Conservation (phyloP, 2,329 filamentous ascomycete genomes). For the Kalmusia sp. region DNA sequence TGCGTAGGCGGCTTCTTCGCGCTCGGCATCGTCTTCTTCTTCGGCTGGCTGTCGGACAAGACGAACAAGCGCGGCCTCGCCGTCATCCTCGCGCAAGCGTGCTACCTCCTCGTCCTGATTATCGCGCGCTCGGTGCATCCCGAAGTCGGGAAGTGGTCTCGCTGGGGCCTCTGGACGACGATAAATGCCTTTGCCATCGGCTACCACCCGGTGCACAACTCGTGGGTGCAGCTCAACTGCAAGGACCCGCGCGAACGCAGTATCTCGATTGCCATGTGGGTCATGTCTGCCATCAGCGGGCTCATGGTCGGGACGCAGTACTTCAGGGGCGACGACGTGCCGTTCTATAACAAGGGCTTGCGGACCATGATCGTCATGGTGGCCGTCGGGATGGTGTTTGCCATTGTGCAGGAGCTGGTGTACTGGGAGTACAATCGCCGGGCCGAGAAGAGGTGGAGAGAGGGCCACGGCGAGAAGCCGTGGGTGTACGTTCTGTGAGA, state of each 20-base stretch:
- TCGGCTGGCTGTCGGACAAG: constrained; percentile 58
- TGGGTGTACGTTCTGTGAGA: constrained; percentile 30
- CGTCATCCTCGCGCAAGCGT: constrained; percentile 54
- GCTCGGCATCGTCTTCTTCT: constrained; percentile 56
- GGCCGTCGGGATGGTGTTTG: constrained; percentile 49
- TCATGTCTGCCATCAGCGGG: constrained; percentile 60
- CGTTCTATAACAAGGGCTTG: constrained; percentile 55
- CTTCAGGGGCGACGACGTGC: constrained; percentile 52
- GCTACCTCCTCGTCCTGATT: constrained; percentile 56
- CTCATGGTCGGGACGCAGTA: constrained; percentile 61
- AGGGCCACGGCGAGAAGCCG: constrained; percentile 22
- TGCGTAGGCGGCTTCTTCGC: constrained; percentile 52
- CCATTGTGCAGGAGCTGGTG: constrained; percentile 49
- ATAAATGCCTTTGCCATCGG: constrained; percentile 61
- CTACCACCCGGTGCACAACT: constrained; percentile 62
- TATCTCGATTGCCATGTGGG: constrained; percentile 59
- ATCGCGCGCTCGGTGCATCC: constrained; percentile 52
- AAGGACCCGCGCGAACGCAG: constrained; percentile 55
- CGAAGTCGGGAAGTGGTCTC: constrained; percentile 56
- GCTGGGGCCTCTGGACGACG: constrained; percentile 60
- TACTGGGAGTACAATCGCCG: constrained; percentile 50
- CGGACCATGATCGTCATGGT: constrained; percentile 57
- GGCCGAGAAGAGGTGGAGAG: constrained; percentile 22
- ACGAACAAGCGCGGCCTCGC: constrained; percentile 53
- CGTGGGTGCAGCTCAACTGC: constrained; percentile 62